A percentile compares a stretch with the other conserved stretches of the same genome.
Evolutionary conservation across 331 rosid genomes (phyloP).

Genomic region (Rosa hybrid): DNA sequence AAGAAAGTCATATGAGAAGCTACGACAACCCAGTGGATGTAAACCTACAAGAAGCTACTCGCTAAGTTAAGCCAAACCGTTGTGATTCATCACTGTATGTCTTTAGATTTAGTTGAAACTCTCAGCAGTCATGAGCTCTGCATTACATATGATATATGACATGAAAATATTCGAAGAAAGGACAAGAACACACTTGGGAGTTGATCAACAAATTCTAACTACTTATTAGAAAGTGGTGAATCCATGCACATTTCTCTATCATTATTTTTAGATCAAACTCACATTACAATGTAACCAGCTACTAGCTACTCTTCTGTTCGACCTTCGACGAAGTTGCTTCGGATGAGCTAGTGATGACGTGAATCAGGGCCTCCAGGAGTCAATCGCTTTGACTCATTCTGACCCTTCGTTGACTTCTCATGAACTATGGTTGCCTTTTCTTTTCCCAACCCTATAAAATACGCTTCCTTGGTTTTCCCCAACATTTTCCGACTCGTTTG

Average conservation of each 20-base stretch:
- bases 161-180: neutral
- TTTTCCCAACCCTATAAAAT: neutral
- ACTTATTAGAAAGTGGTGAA: neutral
- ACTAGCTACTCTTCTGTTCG: no score
- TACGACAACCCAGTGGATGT: conserved; percentile 18
- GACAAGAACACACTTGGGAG: neutral
- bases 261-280: neutral
- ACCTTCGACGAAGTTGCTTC: neutral
- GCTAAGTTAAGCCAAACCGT: neutral
- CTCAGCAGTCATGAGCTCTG: neutral
- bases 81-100: neutral
- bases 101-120: neutral
- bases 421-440: neutral
- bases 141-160: neutral
- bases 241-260: neutral
- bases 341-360: neutral
- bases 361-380: neutral
- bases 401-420: neutral
- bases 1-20: conserved; percentile 34
- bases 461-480: neutral
- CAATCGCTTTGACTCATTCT: neutral
- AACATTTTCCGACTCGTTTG: neutral
- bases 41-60: conserved; percentile 1
- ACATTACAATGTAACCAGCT: no score
- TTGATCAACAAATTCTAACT: neutral